Conservation (phyloP, 139 green algal species). For the Desmodesmus armatus region DNA sequence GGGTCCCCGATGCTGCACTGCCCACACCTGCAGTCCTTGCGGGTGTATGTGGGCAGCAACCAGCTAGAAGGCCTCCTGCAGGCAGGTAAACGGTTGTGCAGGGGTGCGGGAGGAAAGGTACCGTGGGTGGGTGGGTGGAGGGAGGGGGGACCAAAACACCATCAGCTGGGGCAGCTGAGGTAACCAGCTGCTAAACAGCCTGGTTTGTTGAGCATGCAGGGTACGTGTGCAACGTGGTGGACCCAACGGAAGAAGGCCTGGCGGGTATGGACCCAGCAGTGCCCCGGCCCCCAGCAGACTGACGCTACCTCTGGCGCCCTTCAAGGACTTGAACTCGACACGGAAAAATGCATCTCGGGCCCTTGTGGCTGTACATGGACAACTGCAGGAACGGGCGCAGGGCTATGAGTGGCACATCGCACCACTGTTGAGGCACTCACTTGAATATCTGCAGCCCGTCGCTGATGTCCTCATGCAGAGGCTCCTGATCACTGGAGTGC, state of each 20-base stretch:
- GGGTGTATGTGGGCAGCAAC: neutral
- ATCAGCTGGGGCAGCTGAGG: neutral
- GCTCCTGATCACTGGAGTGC: no score
- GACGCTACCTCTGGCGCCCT: neutral
- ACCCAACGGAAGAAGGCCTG: no score
- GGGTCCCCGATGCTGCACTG: neutral
- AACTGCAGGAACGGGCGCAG: no score
- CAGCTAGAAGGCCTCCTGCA: neutral
- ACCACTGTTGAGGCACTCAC: no score
- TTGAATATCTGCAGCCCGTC: neutral
- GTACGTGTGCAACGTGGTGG: neutral
- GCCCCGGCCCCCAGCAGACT: neutral
- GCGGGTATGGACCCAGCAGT: neutral
- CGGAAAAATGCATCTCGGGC: no score
- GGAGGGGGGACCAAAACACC: neutral
- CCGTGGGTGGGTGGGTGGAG: neutral
- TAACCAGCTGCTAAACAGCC: neutral
- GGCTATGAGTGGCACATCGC: no score
- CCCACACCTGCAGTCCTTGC: conserved; percentile 16
- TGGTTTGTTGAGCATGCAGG: neutral
- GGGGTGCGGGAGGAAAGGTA: neutral
- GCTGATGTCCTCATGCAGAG: neutral
- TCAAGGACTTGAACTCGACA: neutral
- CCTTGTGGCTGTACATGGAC: no score
- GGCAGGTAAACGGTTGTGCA: neutral